A percentile compares a stretch with the other conserved stretches of the same genome.
Evolutionary conservation across 371 early-diverging fungal species (phyloP).

Genomic region (Dinochytrium kinnereticum): DNA sequence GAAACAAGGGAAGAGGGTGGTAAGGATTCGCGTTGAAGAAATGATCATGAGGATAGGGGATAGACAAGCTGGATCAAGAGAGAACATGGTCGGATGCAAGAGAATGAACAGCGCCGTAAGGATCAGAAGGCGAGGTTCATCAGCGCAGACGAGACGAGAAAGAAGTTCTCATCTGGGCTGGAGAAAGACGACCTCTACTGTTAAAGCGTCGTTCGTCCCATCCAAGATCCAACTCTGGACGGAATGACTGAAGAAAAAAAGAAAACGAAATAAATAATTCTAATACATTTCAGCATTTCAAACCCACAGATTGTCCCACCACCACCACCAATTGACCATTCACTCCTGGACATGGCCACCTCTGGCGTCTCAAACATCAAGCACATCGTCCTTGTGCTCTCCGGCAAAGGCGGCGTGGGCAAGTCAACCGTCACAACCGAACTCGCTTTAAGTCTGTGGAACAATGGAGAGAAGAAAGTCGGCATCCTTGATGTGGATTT

Average conservation of each 20-base stretch:
- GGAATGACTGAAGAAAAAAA: background rate
- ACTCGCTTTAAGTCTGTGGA: conserved; percentile 74
- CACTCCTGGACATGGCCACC: background rate
- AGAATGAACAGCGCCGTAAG: no score
- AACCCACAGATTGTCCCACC: background rate
- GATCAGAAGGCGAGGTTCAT: no score
- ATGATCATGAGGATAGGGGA: background rate
- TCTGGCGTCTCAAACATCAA: conserved; percentile 2
- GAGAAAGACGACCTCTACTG: no score
- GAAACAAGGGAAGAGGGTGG: background rate
- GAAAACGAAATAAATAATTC: background rate
- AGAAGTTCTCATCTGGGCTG: no score
- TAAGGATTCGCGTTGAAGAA: background rate
- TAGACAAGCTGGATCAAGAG: background rate
- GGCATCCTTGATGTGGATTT: conserved; percentile 73
- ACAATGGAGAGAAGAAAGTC: conserved; percentile 10
- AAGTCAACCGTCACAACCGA: conserved; percentile 55
- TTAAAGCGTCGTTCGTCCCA: no score
- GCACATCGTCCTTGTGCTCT: conserved; percentile 81
- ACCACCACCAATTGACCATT: background rate
- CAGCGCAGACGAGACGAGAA: no score
- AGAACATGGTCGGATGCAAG: no score
- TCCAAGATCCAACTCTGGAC: no score
- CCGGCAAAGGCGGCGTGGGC: conserved; percentile 99
- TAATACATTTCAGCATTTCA: no score